Conservation (phyloP, 768 basidiomycete genomes). For the Fomitopsis pulvina region DNA sequence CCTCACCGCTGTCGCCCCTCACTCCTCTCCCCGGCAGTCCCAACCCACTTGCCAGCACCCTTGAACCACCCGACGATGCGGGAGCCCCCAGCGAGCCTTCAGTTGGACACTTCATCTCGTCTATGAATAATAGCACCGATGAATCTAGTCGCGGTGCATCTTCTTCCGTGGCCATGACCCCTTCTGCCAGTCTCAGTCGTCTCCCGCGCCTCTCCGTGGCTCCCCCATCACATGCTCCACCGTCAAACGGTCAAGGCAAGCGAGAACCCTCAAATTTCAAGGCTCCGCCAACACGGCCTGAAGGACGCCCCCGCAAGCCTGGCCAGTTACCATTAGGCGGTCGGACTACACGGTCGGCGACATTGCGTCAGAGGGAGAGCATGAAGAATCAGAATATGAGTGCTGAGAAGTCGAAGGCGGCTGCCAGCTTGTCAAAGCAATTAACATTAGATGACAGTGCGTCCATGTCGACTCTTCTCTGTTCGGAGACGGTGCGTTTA, state of each 20-base stretch:
- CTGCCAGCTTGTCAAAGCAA: no score
- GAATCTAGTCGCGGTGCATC: neutral
- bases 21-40: neutral
- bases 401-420: neutral
- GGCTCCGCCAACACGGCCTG: neutral
- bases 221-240: no score
- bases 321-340: constrained; percentile 2
- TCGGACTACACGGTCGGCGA: constrained; percentile 10
- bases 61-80: neutral
- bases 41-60: neutral
- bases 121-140: neutral
- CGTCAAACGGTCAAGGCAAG: neutral
- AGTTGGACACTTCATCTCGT: neutral
- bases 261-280: neutral
- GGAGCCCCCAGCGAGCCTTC: neutral
- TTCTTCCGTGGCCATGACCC: neutral
- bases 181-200: neutral
- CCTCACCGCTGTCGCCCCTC: neutral
- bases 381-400: neutral
- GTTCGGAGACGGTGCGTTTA: neutral
- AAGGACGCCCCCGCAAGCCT: neutral
- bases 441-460: no score
- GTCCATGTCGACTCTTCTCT: neutral
- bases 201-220: neutral
- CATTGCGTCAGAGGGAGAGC: constrained; percentile 9